These are phyloP conservation scores for Arthrobotrys iridis DNA, from an alignment of 2,329 filamentous ascomycete species.

Conservation along the genomic window DNA sequence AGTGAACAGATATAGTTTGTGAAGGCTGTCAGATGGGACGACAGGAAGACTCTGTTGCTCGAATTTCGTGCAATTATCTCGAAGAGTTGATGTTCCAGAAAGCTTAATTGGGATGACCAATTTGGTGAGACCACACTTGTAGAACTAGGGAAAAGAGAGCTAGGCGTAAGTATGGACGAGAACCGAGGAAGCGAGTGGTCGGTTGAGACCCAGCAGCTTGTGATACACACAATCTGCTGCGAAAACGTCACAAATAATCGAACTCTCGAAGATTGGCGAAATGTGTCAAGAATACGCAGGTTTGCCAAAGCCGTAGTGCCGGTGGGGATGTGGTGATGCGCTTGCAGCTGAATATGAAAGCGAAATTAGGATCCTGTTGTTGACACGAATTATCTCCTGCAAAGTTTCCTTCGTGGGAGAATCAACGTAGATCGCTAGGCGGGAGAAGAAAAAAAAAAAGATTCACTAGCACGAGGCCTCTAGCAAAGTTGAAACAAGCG, in stretches of 20 bases:
- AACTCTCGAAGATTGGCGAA: conserved; percentile 40
- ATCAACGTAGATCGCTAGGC: not conserved
- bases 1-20: not conserved
- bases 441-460: not conserved
- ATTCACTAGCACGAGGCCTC: conserved; percentile 1
- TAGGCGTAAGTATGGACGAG: conserved; percentile 19
- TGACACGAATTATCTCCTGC: conserved; percentile 24
- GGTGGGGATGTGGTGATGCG: conserved; percentile 24
- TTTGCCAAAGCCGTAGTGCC: conserved; percentile 24
- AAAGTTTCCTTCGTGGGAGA: conserved; percentile 48
- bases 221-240: conserved; percentile 46
- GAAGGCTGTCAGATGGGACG: not conserved
- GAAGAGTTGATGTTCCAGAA: conserved; percentile 36
- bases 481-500: conserved; percentile 9
- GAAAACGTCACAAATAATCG: conserved; percentile 39
- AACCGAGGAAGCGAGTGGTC: conserved; percentile 54
- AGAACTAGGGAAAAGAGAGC: conserved; percentile 31
- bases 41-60: conserved; percentile 1
- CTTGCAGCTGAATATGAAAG: conserved; percentile 24
- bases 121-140: conserved; percentile 54
- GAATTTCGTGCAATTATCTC: conserved; percentile 2
- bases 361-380: conserved; percentile 45
- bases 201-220: conserved; percentile 50
- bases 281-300: conserved; percentile 30
- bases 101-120: conserved; percentile 50